phyloP scores from a whole-genome alignment of 2,329 filamentous ascomycete genomes.

The Hymenoscyphus linearis region DNA sequence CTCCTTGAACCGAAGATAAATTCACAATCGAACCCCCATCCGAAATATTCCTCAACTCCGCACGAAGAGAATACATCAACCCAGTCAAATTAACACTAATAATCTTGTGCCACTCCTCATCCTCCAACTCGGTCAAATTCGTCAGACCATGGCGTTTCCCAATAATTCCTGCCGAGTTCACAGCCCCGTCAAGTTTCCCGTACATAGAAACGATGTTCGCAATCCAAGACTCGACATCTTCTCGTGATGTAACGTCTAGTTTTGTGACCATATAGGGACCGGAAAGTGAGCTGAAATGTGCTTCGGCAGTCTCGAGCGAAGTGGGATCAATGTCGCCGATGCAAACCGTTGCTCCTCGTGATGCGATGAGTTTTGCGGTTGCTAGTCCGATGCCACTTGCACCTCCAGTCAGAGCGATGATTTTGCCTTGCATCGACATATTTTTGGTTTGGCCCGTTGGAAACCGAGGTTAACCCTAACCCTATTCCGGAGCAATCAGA shows the following conservation, averaged over 20 bases:
- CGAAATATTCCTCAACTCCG: conserved; percentile 37
- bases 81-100: conserved; percentile 36
- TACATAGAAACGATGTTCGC: conserved; percentile 32
- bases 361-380: conserved; percentile 48
- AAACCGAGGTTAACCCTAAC: too few species aligned
- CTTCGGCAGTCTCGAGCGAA: conserved; percentile 26
- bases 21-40: conserved; percentile 36
- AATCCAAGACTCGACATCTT: conserved; percentile 36
- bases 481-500: too few species aligned
- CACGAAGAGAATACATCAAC: conserved; percentile 35
- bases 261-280: conserved; percentile 23
- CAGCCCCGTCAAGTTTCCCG: conserved; percentile 39
- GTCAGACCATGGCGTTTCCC: conserved; percentile 31
- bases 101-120: conserved; percentile 37
- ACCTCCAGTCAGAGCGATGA: conserved; percentile 73
- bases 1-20: conserved; percentile 44
- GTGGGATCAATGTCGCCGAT: conserved; percentile 20
- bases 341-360: conserved; percentile 24
- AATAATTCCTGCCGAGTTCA: conserved; percentile 45
- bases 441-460: conserved; percentile 1
- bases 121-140: conserved; percentile 28
- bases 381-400: conserved; percentile 73
- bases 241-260: conserved; percentile 31
- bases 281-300: conserved; percentile 30
- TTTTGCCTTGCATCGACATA: conserved; percentile 38